Percentiles rank a stretch among this genome's conserved stretches.
Conservation (phyloP, 371 early-diverging fungal species). For the Mortierella sp. region DNA sequence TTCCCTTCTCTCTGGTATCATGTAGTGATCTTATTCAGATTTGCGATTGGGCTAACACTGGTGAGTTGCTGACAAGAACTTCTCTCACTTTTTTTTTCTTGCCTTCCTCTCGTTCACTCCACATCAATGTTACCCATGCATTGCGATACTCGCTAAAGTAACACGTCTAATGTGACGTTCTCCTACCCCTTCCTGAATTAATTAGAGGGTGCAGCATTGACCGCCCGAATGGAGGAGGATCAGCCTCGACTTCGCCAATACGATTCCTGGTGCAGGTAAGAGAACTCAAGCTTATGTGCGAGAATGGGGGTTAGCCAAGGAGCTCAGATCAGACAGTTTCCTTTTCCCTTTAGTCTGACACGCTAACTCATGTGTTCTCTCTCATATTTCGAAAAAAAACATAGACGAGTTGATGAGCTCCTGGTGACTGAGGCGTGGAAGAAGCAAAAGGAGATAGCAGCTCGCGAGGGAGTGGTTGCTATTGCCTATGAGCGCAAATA, state of each 20-base stretch:
- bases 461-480: slow-evolving; percentile 75
- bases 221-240: slow-evolving; percentile 58
- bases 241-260: slow-evolving; percentile 77
- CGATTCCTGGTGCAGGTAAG: slow-evolving; percentile 74
- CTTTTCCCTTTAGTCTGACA: no score
- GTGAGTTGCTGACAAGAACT: slow-evolving; percentile 1
- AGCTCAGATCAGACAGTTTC: no score
- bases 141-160: slow-evolving; percentile 2
- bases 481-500: slow-evolving; percentile 74
- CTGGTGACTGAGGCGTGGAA: slow-evolving; percentile 72
- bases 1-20: neutral
- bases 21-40: slow-evolving; percentile 47
- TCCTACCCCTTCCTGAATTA: neutral
- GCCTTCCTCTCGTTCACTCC: slow-evolving; percentile 8
- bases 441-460: slow-evolving; percentile 68
- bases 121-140: slow-evolving; percentile 14
- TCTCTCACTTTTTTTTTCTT: no score
- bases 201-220: slow-evolving; percentile 39
- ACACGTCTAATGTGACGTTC: neutral
- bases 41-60: slow-evolving; percentile 51
- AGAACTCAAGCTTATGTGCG: no score
- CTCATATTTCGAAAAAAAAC: neutral
- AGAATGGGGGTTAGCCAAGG: no score
- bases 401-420: slow-evolving; percentile 72
- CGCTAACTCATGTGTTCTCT: no score